Conservation (phyloP, 257 asterid genomes). For the Penstemon newberryi region DNA sequence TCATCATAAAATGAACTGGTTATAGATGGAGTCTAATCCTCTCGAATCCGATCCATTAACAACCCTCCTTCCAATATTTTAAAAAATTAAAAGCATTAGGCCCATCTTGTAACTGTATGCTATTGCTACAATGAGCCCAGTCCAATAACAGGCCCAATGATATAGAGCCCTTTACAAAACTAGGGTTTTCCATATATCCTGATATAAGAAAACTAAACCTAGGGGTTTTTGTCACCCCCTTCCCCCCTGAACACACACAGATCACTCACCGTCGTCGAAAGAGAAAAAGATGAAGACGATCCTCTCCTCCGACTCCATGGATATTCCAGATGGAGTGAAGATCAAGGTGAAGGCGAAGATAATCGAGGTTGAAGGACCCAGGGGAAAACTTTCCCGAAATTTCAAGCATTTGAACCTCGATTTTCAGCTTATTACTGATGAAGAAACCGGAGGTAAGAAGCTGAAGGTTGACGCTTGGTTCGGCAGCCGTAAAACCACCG, state of each 20-base stretch:
- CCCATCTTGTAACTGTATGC: too few relatives aligned
- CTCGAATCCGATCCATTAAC: too few relatives aligned
- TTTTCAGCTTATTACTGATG: constrained; percentile 52
- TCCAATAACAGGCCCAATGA: too few relatives aligned
- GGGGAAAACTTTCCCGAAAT: constrained; percentile 43
- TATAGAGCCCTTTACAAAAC: too few relatives aligned
- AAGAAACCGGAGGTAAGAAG: constrained; percentile 40
- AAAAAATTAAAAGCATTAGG: too few relatives aligned
- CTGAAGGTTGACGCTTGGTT: constrained; percentile 59
- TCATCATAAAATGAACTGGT: too few relatives aligned
- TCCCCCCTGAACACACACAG: neutral
- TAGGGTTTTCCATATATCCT: too few relatives aligned
- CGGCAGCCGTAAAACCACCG: constrained; percentile 67
- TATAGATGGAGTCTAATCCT: too few relatives aligned
- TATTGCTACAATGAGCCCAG: too few relatives aligned
- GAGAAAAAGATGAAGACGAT: constrained; percentile 40
- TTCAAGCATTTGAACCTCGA: constrained; percentile 56
- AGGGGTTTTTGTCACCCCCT: constrained; percentile 22
- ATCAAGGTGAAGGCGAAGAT: constrained; percentile 49
- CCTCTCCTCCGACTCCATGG: constrained; percentile 48
- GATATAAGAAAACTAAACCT: neutral
- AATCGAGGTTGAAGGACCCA: constrained; percentile 50
- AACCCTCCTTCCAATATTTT: too few relatives aligned
- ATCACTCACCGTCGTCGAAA: neutral
- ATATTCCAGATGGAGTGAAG: constrained; percentile 50